phyloP scores from a whole-genome alignment of 306 rosid species.

The Crotalaria pallida region DNA sequence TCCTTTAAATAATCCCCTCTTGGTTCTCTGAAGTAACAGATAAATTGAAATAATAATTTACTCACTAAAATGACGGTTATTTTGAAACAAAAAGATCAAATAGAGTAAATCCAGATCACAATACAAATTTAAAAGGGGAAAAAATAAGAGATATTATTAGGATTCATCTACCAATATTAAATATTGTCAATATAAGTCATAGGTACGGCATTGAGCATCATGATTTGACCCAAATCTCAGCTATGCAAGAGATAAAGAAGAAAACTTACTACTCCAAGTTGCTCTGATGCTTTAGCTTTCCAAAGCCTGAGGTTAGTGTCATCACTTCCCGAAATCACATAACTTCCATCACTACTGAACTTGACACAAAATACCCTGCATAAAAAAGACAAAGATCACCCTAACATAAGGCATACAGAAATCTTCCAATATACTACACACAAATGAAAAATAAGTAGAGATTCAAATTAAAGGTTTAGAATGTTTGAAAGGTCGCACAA shows the following conservation, averaged over 20 bases:
- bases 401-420: neutral
- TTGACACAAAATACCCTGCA: slow-evolving; percentile 89
- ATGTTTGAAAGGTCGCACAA: neutral
- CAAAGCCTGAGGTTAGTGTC: slow-evolving; percentile 94
- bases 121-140: no score
- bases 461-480: neutral
- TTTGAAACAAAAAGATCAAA: no score
- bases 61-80: no score
- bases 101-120: no score
- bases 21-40: no score
- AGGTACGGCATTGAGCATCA: neutral
- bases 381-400: neutral
- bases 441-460: neutral
- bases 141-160: neutral
- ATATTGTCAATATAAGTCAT: neutral
- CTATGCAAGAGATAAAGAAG: slow-evolving; percentile 3
- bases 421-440: neutral
- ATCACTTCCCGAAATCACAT: slow-evolving; percentile 90
- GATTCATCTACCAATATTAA: neutral
- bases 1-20: no score
- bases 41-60: no score
- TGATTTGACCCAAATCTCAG: neutral
- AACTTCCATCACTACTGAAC: slow-evolving; percentile 84
- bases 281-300: slow-evolving; percentile 97
- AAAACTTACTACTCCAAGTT: slow-evolving; percentile 83